These are phyloP conservation scores for Eucalyptus pauciflora DNA, from an alignment of 345 rosid genomes.

Conservation along the genomic window DNA sequence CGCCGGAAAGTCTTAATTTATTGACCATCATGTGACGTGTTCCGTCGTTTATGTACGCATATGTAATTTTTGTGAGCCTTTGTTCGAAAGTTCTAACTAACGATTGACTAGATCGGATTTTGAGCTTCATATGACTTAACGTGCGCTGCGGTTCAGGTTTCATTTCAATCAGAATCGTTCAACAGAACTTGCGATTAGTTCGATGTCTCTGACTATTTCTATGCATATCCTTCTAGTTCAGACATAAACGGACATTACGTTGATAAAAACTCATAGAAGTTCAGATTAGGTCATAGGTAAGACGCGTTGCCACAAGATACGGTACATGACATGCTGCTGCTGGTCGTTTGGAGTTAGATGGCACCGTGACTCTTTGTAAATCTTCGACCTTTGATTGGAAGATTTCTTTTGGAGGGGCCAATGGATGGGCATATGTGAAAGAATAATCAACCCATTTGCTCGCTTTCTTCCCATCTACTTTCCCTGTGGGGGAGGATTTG, in stretches of 20 bases:
- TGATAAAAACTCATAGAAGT: background rate
- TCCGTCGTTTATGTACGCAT: background rate
- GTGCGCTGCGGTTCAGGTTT: background rate
- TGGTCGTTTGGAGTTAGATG: background rate
- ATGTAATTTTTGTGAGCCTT: background rate
- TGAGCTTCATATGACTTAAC: background rate
- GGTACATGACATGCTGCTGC: background rate
- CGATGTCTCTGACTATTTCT: background rate
- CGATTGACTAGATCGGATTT: background rate
- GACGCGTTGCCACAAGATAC: background rate
- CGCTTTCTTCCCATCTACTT: background rate
- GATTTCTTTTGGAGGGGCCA: background rate
- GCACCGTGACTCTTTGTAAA: background rate
- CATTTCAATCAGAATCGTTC: background rate
- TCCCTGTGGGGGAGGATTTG: background rate
- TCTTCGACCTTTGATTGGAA: background rate
- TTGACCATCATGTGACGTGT: background rate
- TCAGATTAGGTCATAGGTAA: background rate
- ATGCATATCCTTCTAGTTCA: background rate
- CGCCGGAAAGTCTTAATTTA: background rate
- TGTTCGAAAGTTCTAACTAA: background rate
- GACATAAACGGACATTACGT: background rate
- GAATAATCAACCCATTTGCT: background rate
- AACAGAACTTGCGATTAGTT: background rate
- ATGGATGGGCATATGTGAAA: background rate